Evolutionary conservation across 768 basidiomycete species (phyloP).

Genomic region (Boletus tylopilopsis): DNA sequence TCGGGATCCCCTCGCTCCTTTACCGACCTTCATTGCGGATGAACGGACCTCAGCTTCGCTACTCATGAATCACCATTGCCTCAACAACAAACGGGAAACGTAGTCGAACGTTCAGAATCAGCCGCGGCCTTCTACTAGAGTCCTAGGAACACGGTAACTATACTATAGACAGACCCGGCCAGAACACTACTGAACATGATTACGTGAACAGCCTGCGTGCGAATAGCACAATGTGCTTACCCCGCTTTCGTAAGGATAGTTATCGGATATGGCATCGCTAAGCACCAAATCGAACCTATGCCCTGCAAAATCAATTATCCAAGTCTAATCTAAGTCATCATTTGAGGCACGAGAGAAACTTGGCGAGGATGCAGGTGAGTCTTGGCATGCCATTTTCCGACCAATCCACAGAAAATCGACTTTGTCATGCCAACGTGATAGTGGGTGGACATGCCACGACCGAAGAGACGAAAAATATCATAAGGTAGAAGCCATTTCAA

Average conservation of each 20-base stretch:
- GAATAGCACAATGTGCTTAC: conserved; percentile 24
- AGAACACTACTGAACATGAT: background rate
- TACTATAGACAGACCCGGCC: too few relatives aligned
- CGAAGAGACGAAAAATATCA: background rate
- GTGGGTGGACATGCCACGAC: background rate
- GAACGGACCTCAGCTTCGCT: conserved; percentile 13
- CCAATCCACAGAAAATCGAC: background rate
- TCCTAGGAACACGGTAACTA: too few relatives aligned
- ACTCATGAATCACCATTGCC: conserved; percentile 8
- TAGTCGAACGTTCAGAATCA: too few relatives aligned
- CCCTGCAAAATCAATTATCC: too few relatives aligned
- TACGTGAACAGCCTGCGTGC: background rate
- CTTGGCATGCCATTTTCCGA: conserved; percentile 4
- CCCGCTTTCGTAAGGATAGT: conserved; percentile 18
- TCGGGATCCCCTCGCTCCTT: conserved; percentile 7
- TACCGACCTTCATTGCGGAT: conserved; percentile 25
- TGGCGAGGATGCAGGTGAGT: background rate
- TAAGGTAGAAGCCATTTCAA: background rate
- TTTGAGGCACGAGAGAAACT: too few relatives aligned
- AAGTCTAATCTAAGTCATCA: too few relatives aligned
- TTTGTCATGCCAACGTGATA: background rate
- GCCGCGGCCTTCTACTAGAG: too few relatives aligned
- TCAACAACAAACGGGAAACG: too few relatives aligned
- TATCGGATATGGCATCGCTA: conserved; percentile 7
- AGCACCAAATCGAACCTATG: conserved; percentile 3